These are phyloP conservation scores for Aspergillus luchuensis DNA, from an alignment of 2,329 filamentous ascomycete genomes.

Conservation along the genomic window DNA sequence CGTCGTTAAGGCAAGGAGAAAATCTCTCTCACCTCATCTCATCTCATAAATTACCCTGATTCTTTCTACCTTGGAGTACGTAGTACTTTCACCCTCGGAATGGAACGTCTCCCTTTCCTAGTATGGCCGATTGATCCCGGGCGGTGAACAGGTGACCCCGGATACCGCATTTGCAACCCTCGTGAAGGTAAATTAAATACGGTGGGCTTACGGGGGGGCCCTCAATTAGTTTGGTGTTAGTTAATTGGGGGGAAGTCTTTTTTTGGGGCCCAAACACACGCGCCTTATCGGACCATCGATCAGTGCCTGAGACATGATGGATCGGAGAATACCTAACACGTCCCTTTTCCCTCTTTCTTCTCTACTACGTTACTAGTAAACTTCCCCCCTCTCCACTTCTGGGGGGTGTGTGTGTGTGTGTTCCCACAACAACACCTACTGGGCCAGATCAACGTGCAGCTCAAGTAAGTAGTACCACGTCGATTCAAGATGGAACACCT, in stretches of 20 bases:
- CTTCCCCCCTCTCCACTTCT: background rate
- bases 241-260: background rate
- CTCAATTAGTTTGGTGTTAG: background rate
- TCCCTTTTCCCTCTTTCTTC: background rate
- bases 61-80: background rate
- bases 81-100: background rate
- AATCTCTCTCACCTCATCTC: background rate
- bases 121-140: conserved; percentile 1
- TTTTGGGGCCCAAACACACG: conserved; percentile 1
- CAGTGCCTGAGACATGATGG: conserved; percentile 3
- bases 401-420: background rate
- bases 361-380: too few relatives aligned
- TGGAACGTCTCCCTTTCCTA: background rate
- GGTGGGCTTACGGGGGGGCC: conserved; percentile 1
- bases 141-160: conserved; percentile 4
- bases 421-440: background rate
- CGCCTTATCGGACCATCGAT: conserved; percentile 6
- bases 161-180: background rate
- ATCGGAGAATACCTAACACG: conserved; percentile 2
- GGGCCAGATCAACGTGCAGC: background rate
- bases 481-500: conserved; percentile 1
- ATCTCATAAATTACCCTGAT: background rate
- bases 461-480: background rate
- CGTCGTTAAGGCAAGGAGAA: too few relatives aligned
- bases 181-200: conserved; percentile 5